Conservation (phyloP, 768 basidiomycete species). For the Coprinopsis sp. region DNA sequence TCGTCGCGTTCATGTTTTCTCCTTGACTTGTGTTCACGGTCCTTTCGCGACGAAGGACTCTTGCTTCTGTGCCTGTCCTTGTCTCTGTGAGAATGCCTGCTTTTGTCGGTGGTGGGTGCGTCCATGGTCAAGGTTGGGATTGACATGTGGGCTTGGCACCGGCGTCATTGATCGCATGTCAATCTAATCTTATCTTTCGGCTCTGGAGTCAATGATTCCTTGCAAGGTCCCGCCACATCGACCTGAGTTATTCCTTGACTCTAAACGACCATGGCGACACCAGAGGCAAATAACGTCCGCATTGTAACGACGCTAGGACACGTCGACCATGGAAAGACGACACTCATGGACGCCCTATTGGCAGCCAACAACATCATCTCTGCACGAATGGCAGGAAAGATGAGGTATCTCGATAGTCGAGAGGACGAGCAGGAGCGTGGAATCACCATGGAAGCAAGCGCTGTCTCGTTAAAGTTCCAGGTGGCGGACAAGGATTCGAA, state of each 20-base stretch:
- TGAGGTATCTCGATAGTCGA: slow-evolving; percentile 90
- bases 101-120: background rate
- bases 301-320: slow-evolving; percentile 86
- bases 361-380: slow-evolving; percentile 99
- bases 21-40: slow-evolving; percentile 36
- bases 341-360: slow-evolving; percentile 89
- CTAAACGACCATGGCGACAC: slow-evolving; percentile 25
- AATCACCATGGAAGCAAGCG: slow-evolving; percentile 98
- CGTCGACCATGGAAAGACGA: slow-evolving; percentile 96
- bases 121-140: slow-evolving; percentile 1
- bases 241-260: slow-evolving; percentile 1
- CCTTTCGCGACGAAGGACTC: background rate
- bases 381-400: slow-evolving; percentile 88
- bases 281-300: slow-evolving; percentile 50
- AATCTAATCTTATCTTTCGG: slow-evolving; percentile 8
- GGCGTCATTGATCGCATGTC: background rate
- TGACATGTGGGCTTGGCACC: slow-evolving; percentile 1
- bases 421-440: slow-evolving; percentile 98
- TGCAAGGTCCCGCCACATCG: slow-evolving; percentile 8
- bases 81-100: background rate
- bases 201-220: slow-evolving; percentile 4
- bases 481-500: slow-evolving; percentile 54
- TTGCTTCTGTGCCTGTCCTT: background rate
- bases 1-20: slow-evolving; percentile 36
- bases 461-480: slow-evolving; percentile 85